These are phyloP conservation scores for Cutaneotrichosporon daszewskae DNA, from an alignment of 1,284 basidiomycete species.

Conservation along the genomic window DNA sequence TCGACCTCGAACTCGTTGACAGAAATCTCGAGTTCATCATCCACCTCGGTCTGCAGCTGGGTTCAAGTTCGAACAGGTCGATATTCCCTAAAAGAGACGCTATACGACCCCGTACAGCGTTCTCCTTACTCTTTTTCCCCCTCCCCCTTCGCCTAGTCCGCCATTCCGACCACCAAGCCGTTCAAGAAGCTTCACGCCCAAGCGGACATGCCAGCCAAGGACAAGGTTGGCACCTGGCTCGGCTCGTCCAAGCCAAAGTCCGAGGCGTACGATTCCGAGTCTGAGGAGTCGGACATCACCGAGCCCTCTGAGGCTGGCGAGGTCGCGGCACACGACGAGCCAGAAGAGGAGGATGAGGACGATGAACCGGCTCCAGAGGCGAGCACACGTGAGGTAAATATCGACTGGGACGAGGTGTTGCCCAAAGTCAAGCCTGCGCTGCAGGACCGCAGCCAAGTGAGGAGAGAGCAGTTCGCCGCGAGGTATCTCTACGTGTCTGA, in stretches of 20 bases:
- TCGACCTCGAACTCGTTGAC: too few relatives aligned
- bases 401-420: slow-evolving; percentile 35
- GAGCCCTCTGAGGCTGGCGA: slow-evolving; percentile 4
- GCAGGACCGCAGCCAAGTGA: slow-evolving; percentile 30
- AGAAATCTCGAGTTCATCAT: too few relatives aligned
- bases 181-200: slow-evolving; percentile 39
- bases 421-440: slow-evolving; percentile 27
- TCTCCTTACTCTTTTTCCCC: too few relatives aligned
- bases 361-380: slow-evolving; percentile 25
- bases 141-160: too few relatives aligned
- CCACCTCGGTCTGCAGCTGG: too few relatives aligned
- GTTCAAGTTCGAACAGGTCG: too few relatives aligned
- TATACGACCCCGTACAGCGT: too few relatives aligned
- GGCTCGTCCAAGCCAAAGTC: slow-evolving; percentile 14
- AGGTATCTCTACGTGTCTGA: slow-evolving; percentile 35
- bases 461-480: slow-evolving; percentile 31
- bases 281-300: slow-evolving; percentile 9
- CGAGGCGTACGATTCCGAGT: slow-evolving; percentile 36
- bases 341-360: slow-evolving; percentile 18
- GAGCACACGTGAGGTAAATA: slow-evolving; percentile 20
- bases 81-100: too few relatives aligned
- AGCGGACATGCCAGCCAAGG: slow-evolving; percentile 34
- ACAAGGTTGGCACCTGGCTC: slow-evolving; percentile 47
- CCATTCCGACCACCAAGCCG: slow-evolving; percentile 7
- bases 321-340: too few relatives aligned